A percentile compares a stretch with the other conserved stretches of the same genome.
Evolutionary conservation across 495 filamentous ascomycete genomes (phyloP).

Genomic region (Hyphodiscus hymeniophilus): DNA sequence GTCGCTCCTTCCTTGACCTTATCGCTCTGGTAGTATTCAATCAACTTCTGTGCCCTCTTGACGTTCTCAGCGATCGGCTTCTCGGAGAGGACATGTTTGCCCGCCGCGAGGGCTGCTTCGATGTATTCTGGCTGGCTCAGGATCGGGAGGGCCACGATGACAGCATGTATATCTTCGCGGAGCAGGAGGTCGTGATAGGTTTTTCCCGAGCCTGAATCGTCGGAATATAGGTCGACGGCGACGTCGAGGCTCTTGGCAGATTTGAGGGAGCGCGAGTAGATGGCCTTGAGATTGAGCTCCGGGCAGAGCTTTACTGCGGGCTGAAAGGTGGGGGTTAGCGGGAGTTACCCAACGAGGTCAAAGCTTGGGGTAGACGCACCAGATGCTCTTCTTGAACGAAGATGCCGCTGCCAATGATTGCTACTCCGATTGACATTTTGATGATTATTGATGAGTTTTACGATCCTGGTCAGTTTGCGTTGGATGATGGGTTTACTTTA

Average conservation of each 20-base stretch:
- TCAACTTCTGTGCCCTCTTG: constrained; percentile 49
- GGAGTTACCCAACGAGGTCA: not conserved
- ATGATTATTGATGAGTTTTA: not conserved
- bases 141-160: constrained; percentile 67
- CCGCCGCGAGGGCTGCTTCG: constrained; percentile 52
- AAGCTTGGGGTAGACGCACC: constrained; percentile 17
- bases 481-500: not conserved
- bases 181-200: constrained; percentile 53
- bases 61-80: constrained; percentile 72
- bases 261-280: constrained; percentile 52
- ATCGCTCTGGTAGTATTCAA: constrained; percentile 50
- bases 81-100: constrained; percentile 77
- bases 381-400: constrained; percentile 36
- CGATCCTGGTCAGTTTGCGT: not conserved
- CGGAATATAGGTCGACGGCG: constrained; percentile 45
- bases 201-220: constrained; percentile 49
- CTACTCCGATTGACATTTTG: constrained; percentile 45
- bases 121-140: constrained; percentile 48
- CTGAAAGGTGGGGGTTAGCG: constrained; percentile 27
- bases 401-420: constrained; percentile 60
- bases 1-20: constrained; percentile 35
- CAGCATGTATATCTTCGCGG: constrained; percentile 55
- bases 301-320: constrained; percentile 40
- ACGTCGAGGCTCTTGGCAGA: constrained; percentile 22
- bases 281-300: constrained; percentile 43